A percentile compares a stretch with the other conserved stretches of the same genome.
phyloP scores from a whole-genome alignment of 1,139 yeast species.

The Yarrowia galli region DNA sequence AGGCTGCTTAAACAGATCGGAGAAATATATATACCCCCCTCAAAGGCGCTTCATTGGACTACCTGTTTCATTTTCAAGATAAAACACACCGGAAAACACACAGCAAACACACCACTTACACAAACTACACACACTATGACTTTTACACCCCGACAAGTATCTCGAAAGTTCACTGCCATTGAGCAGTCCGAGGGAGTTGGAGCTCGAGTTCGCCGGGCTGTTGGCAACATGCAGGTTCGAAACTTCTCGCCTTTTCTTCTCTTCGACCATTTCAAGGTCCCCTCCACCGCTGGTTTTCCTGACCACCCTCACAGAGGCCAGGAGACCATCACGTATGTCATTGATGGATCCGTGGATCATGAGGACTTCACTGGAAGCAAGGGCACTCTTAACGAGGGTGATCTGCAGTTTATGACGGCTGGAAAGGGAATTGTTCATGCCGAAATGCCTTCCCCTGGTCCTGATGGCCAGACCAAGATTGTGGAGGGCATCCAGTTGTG shows the following conservation, averaged over 20 bases:
- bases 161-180: slow-evolving; percentile 66
- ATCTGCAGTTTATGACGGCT: slow-evolving; percentile 94
- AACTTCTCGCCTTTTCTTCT: slow-evolving; percentile 84
- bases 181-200: slow-evolving; percentile 91
- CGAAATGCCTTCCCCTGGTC: slow-evolving; percentile 78
- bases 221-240: slow-evolving; percentile 71
- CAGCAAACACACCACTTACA: slow-evolving; percentile 34
- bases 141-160: slow-evolving; percentile 58
- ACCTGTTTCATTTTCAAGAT: slow-evolving; percentile 3
- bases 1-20: background rate
- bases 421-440: slow-evolving; percentile 89
- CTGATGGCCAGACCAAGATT: slow-evolving; percentile 52
- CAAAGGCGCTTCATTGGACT: background rate
- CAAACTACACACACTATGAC: background rate
- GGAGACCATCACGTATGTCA: slow-evolving; percentile 80
- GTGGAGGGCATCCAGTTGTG: slow-evolving; percentile 84
- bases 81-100: background rate
- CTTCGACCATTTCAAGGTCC: slow-evolving; percentile 79
- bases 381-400: slow-evolving; percentile 83
- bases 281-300: slow-evolving; percentile 81
- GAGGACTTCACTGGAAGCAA: slow-evolving; percentile 89
- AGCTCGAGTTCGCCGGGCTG: slow-evolving; percentile 81
- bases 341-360: slow-evolving; percentile 82
- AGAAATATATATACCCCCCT: slow-evolving; percentile 3
- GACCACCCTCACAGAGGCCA: slow-evolving; percentile 95